These are phyloP conservation scores for Botryotinia narcissicola DNA, from an alignment of 2,329 filamentous ascomycete species.

Conservation along the genomic window DNA sequence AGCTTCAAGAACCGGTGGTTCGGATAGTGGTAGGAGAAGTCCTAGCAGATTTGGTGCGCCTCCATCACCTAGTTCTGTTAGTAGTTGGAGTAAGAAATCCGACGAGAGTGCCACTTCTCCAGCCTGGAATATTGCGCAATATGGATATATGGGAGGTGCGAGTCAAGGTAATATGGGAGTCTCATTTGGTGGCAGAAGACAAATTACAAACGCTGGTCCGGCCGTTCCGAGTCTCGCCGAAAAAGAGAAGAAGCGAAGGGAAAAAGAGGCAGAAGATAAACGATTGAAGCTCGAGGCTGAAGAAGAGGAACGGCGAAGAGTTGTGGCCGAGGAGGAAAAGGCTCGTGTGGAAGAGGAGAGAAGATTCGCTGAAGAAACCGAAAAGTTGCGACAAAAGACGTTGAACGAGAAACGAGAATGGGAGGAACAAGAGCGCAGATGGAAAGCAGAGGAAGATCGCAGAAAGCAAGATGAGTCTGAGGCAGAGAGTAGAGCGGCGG, in stretches of 20 bases:
- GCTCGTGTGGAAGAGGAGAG: slow-evolving; percentile 62
- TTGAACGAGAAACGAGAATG: slow-evolving; percentile 70
- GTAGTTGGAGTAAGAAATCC: slow-evolving; percentile 84
- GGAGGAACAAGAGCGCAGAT: slow-evolving; percentile 74
- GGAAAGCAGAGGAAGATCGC: slow-evolving; percentile 73
- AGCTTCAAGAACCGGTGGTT: slow-evolving; percentile 37
- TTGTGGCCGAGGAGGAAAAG: slow-evolving; percentile 58
- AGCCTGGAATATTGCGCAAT: slow-evolving; percentile 98
- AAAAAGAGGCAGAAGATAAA: slow-evolving; percentile 58
- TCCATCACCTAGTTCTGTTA: slow-evolving; percentile 58
- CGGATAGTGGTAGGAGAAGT: slow-evolving; percentile 56
- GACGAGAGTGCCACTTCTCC: slow-evolving; percentile 80
- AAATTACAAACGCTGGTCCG: slow-evolving; percentile 84
- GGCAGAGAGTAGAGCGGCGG: slow-evolving; percentile 62
- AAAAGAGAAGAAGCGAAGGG: slow-evolving; percentile 68
- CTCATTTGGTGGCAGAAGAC: slow-evolving; percentile 83
- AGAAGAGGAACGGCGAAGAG: slow-evolving; percentile 49
- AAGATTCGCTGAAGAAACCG: slow-evolving; percentile 64
- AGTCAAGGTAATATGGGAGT: slow-evolving; percentile 95
- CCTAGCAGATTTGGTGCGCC: slow-evolving; percentile 58
- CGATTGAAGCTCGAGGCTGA: slow-evolving; percentile 54
- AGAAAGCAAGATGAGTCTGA: slow-evolving; percentile 71
- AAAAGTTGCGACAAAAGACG: slow-evolving; percentile 54
- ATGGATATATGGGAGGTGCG: slow-evolving; percentile 96
- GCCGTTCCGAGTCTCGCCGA: slow-evolving; percentile 77